Evolutionary conservation across 345 rosid species (phyloP).

Genomic region (Aquilaria yunnanensis): DNA sequence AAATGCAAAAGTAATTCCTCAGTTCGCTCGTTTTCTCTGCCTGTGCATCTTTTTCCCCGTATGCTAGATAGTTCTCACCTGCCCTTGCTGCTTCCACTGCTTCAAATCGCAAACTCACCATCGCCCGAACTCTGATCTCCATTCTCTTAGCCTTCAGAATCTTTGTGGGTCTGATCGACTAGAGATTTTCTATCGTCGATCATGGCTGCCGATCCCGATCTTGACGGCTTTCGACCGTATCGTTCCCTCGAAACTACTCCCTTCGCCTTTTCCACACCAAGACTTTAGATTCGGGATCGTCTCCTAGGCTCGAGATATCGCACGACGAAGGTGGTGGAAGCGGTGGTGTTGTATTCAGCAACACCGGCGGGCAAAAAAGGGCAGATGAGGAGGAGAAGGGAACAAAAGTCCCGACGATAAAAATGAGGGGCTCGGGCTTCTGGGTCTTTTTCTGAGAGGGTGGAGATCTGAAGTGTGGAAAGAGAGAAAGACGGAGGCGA

Average conservation of each 20-base stretch:
- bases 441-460: conserved; percentile 63
- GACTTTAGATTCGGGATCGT: conserved; percentile 7
- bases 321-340: conserved; percentile 34
- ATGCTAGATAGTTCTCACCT: too few relatives aligned
- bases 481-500: too few relatives aligned
- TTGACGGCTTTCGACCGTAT: neutral
- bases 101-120: too few relatives aligned
- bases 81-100: too few relatives aligned
- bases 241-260: conserved; percentile 22
- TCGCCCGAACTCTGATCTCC: too few relatives aligned
- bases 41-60: too few relatives aligned
- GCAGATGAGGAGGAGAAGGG: conserved; percentile 5
- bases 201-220: conserved; percentile 14
- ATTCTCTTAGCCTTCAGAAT: too few relatives aligned
- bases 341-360: conserved; percentile 29
- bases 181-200: conserved; percentile 1
- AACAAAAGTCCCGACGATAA: too few relatives aligned
- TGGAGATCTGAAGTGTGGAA: conserved; percentile 33
- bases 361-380: conserved; percentile 24
- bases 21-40: too few relatives aligned
- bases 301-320: conserved; percentile 12
- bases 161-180: too few relatives aligned
- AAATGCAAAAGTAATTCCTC: too few relatives aligned
- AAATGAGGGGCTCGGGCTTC: conserved; percentile 33
- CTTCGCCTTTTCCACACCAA: conserved; percentile 20